These are phyloP conservation scores for Takashimella koratensis DNA, from an alignment of 1,284 basidiomycete genomes.

Conservation along the genomic window DNA sequence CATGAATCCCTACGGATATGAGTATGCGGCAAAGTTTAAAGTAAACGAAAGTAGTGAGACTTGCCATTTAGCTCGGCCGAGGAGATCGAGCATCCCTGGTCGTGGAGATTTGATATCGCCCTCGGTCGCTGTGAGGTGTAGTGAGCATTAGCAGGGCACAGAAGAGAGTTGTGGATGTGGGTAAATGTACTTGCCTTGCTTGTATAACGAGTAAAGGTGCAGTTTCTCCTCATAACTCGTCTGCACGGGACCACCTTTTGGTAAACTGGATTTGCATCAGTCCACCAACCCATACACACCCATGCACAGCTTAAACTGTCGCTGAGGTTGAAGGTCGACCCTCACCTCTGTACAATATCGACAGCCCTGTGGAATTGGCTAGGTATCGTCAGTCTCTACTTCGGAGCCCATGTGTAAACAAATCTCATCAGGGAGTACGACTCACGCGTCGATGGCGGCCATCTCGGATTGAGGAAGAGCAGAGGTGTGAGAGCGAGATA, in stretches of 20 bases:
- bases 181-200: conserved; percentile 70
- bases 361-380: conserved; percentile 89
- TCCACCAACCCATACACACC: background rate
- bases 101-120: conserved; percentile 36
- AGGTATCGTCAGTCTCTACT: no score
- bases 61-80: conserved; percentile 91
- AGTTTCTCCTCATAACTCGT: conserved; percentile 96
- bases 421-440: no score
- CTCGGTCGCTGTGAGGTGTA: conserved; percentile 42
- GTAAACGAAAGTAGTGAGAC: conserved; percentile 14
- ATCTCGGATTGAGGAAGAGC: no score
- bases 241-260: conserved; percentile 92
- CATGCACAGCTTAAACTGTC: no score
- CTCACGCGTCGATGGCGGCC: conserved; percentile 29
- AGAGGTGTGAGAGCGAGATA: no score
- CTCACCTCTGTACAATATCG: conserved; percentile 73
- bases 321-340: no score
- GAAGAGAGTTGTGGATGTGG: no score
- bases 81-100: conserved; percentile 59
- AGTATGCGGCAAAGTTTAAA: no score
- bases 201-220: conserved; percentile 90
- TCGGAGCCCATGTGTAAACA: no score
- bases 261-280: conserved; percentile 54
- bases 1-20: conserved; percentile 90
- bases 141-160: background rate